Evolutionary conservation across 305 asterid genomes (phyloP).

Genomic region (Salvia sclarea): DNA sequence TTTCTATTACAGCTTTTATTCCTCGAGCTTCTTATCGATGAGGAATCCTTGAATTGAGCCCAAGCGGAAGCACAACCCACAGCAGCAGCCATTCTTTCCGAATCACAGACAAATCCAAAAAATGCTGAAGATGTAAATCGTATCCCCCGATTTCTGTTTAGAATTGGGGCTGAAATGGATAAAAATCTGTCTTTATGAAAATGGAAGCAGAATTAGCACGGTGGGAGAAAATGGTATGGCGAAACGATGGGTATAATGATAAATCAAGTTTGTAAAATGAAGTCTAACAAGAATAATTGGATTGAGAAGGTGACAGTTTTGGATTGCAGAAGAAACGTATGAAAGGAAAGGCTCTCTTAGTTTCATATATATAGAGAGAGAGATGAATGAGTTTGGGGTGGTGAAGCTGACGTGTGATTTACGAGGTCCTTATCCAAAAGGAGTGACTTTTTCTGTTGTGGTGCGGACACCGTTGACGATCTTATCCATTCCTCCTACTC

Average conservation of each 20-base stretch:
- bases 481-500: background rate
- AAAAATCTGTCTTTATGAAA: background rate
- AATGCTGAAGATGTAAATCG: background rate
- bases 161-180: no score
- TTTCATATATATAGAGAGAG: background rate
- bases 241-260: background rate
- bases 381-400: background rate
- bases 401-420: background rate
- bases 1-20: conserved; percentile 19
- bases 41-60: conserved; percentile 40
- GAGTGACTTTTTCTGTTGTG: background rate
- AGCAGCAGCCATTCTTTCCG: conserved; percentile 38
- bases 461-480: background rate
- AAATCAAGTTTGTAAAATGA: no score
- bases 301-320: background rate
- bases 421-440: background rate
- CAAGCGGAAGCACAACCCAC: conserved; percentile 51
- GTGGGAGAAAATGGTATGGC: background rate
- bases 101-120: background rate
- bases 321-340: background rate
- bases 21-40: conserved; percentile 33
- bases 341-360: background rate
- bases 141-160: no score
- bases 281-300: no score
- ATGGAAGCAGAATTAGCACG: background rate